phyloP scores from a whole-genome alignment of 1,139 yeast genomes.

The Pichia terricola region DNA sequence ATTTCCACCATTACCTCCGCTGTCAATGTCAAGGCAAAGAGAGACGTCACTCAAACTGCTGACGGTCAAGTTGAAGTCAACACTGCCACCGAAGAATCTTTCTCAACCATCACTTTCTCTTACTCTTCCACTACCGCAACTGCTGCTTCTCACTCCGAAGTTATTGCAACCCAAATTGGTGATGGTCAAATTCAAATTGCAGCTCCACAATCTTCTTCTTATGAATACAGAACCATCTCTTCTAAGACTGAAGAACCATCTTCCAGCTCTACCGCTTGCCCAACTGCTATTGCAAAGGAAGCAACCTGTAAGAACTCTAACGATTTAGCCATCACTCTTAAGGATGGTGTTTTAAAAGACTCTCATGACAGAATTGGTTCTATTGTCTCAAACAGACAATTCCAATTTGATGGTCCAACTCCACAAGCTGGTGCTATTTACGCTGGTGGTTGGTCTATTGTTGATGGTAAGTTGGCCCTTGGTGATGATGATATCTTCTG shows the following conservation, averaged over 20 bases:
- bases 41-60: conserved; percentile 20
- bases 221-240: conserved; percentile 29
- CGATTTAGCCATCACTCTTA: conserved; percentile 48
- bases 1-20: conserved; percentile 40
- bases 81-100: conserved; percentile 30
- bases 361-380: conserved; percentile 64
- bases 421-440: conserved; percentile 84
- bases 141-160: conserved; percentile 13
- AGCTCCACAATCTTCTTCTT: conserved; percentile 17
- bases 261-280: conserved; percentile 27
- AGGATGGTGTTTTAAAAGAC: conserved; percentile 48
- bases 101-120: conserved; percentile 22
- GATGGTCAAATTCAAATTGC: conserved; percentile 36
- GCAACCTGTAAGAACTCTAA: conserved; percentile 42
- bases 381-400: conserved; percentile 76
- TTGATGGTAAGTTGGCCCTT: conserved; percentile 60
- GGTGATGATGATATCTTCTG: conserved; percentile 57
- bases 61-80: conserved; percentile 26
- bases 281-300: conserved; percentile 30
- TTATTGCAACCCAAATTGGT: conserved; percentile 28
- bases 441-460: conserved; percentile 76
- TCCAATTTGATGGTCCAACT: conserved; percentile 86
- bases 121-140: conserved; percentile 25
- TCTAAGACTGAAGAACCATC: conserved; percentile 2
- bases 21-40: conserved; percentile 24